phyloP scores from a whole-genome alignment of 2,329 filamentous ascomycete species.

The Aspergillus pseudoglaucus region DNA sequence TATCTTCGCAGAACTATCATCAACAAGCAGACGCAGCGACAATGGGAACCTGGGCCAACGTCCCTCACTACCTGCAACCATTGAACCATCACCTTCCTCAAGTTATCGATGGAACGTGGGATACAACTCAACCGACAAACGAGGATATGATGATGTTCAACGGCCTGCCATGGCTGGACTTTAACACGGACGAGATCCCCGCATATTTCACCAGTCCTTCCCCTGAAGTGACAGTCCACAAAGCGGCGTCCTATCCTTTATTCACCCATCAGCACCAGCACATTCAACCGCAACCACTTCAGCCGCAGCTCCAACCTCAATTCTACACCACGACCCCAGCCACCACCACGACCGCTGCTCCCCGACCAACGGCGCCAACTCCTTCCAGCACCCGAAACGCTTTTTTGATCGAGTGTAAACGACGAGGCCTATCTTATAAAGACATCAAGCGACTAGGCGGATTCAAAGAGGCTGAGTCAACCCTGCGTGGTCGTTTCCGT shows the following conservation, averaged over 20 bases:
- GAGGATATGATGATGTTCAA: neutral
- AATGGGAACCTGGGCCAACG: constrained; percentile 1
- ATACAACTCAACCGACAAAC: neutral
- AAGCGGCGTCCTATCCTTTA: neutral
- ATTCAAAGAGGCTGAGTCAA: constrained; percentile 44
- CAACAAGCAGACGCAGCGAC: constrained; percentile 1
- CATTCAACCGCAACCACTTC: neutral
- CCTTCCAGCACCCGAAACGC: constrained; percentile 25
- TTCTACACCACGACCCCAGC: neutral
- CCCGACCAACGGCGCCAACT: neutral
- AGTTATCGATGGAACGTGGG: neutral
- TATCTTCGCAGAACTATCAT: neutral
- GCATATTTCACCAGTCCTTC: too few relatives aligned
- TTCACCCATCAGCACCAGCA: neutral
- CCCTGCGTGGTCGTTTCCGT: constrained; percentile 41
- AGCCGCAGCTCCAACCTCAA: neutral
- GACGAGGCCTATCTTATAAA: constrained; percentile 40
- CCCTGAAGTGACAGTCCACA: neutral
- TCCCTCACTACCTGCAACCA: neutral
- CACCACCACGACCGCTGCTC: neutral
- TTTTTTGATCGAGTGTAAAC: constrained; percentile 37
- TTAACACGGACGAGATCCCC: neutral
- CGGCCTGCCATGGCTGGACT: neutral
- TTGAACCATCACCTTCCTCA: neutral
- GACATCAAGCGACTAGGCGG: constrained; percentile 39